Evolutionary conservation across 805 yeast species (phyloP).

Genomic region (Candida endomychidarum): DNA sequence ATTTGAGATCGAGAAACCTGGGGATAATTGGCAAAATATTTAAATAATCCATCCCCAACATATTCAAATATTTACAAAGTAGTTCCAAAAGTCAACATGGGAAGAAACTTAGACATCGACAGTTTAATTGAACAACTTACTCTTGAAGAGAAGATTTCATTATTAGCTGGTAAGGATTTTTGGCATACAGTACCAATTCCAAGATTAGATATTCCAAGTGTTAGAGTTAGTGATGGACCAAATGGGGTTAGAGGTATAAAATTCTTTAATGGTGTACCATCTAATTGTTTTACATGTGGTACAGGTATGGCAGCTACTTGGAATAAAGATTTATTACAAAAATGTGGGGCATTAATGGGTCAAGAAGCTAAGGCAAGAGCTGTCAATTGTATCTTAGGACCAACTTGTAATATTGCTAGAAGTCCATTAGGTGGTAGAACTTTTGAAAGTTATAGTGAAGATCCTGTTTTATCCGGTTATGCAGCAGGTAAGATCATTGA

Average conservation of each 20-base stretch:
- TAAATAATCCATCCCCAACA: background rate
- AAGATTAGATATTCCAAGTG: conserved; percentile 44
- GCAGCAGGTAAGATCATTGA: conserved; percentile 49
- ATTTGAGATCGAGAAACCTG: conserved; percentile 7
- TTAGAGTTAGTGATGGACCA: conserved; percentile 59
- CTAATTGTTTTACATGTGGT: conserved; percentile 63
- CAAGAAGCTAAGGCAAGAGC: conserved; percentile 54
- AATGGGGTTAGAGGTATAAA: conserved; percentile 62
- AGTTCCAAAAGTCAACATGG: conserved; percentile 2
- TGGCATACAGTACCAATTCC: conserved; percentile 51
- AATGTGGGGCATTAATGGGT: conserved; percentile 55
- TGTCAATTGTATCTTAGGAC: conserved; percentile 41
- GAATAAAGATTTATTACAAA: conserved; percentile 47
- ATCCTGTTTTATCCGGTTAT: conserved; percentile 50
- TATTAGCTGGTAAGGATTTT: conserved; percentile 42
- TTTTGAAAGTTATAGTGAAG: conserved; percentile 63
- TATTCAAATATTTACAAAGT: background rate
- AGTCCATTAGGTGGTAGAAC: conserved; percentile 63
- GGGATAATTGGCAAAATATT: conserved; percentile 4
- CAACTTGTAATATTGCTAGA: conserved; percentile 51
- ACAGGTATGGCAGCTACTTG: conserved; percentile 60
- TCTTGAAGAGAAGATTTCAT: conserved; percentile 34
- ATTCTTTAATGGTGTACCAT: conserved; percentile 51
- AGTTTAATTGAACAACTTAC: conserved; percentile 29
- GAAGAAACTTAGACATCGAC: conserved; percentile 28